A percentile compares a stretch with the other conserved stretches of the same genome.
phyloP scores from a whole-genome alignment of 768 basidiomycete species.

The Trametes cingulata region DNA sequence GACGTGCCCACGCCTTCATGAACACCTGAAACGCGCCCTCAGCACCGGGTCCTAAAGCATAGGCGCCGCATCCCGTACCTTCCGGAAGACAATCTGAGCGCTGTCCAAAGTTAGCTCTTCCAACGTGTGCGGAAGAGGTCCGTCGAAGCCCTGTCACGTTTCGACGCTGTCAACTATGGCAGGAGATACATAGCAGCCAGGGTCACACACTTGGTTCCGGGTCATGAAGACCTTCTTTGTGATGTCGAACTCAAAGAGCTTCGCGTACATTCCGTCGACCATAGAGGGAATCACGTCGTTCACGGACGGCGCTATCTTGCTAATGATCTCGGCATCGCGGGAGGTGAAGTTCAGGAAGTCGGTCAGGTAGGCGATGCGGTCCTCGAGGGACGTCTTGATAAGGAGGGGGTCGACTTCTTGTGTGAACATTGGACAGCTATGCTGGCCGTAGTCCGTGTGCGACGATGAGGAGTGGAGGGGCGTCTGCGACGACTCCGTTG shows the following conservation, averaged over 20 bases:
- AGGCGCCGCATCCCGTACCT: conserved; percentile 29
- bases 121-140: conserved; percentile 38
- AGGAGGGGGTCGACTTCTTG: conserved; percentile 32
- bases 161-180: not conserved
- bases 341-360: conserved; percentile 47
- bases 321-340: conserved; percentile 44
- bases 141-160: conserved; percentile 39
- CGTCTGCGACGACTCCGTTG: conserved; percentile 16
- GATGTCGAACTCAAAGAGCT: conserved; percentile 47
- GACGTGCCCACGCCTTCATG: conserved; percentile 38
- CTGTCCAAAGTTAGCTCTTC: conserved; percentile 44
- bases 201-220: conserved; percentile 32
- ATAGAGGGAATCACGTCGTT: conserved; percentile 44
- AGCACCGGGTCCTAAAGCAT: conserved; percentile 28
- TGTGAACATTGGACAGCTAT: conserved; percentile 25
- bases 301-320: conserved; percentile 42
- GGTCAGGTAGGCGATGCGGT: conserved; percentile 45
- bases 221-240: conserved; percentile 41
- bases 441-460: conserved; percentile 9
- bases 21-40: conserved; percentile 34
- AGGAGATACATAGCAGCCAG: not conserved
- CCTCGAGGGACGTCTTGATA: conserved; percentile 36
- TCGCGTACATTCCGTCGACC: conserved; percentile 48
- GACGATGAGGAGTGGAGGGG: conserved; percentile 17
- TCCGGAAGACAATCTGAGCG: conserved; percentile 50